Base-by-base conservation (phyloP, 2,329 filamentous ascomycete genomes). In the Trichoderma sp. region DNA sequence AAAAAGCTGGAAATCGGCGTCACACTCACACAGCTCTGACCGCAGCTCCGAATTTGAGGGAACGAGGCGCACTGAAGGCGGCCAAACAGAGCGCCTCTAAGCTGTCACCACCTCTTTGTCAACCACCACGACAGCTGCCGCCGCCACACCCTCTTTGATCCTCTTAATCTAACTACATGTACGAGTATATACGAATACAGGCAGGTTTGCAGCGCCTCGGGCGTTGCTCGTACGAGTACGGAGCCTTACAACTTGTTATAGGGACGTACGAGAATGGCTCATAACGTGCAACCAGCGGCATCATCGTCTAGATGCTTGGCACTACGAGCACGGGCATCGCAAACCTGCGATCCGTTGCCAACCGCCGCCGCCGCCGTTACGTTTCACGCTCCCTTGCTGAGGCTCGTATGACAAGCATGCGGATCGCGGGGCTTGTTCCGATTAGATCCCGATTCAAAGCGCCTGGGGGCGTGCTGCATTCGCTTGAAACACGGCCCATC, bases 401-500 rank as follows among this genome's bases (percentile, higher is more conserved):
- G 41, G 59, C 69, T 72, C 69, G 69, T 41, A 64, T 72, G 69
- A 64, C 50, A 72, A 72, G 60, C 69, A 35, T 53, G 69, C 69
- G 69, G 59, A 72, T 72, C 69, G 69, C 69, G 69, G 69, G 69
- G 69, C 38, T 64, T 27, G 69, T 72, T 64, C 69, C 69, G 69
- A 72, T 72, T 65, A 72, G 69, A 72, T 72, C 69, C 69, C 69
- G 69, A 72, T 72, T 72, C 41, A 72, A 72, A 65, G 69, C 69
- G 69, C 69, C 45, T 64, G 69, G 59, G 68, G 69, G 60, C 69
- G 69, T 64, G 69, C 60, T 72, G 69, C 69, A 64, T 65, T 56
- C 41, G 59, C 29, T 12, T n/a, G 31, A 35, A 60, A 53, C 60
- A 21, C 41, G 56, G 59, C 38, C 64, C 64, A 50, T 67, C 65